These are phyloP conservation scores for Scutellaria galericulata DNA, from an alignment of 257 asterid species.

Conservation along the genomic window DNA sequence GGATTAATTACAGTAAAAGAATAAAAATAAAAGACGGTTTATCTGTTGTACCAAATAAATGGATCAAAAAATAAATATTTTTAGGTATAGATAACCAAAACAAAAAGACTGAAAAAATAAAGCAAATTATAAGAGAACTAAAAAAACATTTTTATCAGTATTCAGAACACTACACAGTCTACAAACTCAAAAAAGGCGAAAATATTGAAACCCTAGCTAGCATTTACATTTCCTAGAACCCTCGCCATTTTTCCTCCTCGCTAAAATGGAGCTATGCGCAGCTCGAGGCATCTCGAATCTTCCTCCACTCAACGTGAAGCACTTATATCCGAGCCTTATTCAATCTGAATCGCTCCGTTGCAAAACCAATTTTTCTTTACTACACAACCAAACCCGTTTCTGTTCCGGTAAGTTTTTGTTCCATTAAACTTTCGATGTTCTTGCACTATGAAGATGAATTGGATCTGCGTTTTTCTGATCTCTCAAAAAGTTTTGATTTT, in stretches of 20 bases:
- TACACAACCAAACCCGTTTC: slow-evolving; percentile 33
- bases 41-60: no score
- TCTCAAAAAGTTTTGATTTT: neutral
- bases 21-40: no score
- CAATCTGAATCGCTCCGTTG: slow-evolving; percentile 17
- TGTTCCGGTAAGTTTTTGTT: slow-evolving; percentile 31
- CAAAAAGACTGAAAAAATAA: no score
- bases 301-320: slow-evolving; percentile 30
- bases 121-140: no score
- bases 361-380: slow-evolving; percentile 15
- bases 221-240: slow-evolving; percentile 30
- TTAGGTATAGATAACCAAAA: no score
- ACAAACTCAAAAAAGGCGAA: no score
- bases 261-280: slow-evolving; percentile 58
- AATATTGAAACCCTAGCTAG: slow-evolving; percentile 29
- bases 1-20: no score
- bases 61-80: no score
- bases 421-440: neutral
- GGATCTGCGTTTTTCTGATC: neutral
- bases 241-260: neutral
- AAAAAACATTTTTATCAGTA: no score
- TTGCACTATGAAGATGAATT: no score
- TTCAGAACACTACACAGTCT: no score
- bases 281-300: slow-evolving; percentile 46
- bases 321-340: slow-evolving; percentile 14